Evolutionary conservation across 75 land plant genomes (phyloP), one percentile per base, ranked within the genome.

Genomic region (Picea glauca): DNA sequence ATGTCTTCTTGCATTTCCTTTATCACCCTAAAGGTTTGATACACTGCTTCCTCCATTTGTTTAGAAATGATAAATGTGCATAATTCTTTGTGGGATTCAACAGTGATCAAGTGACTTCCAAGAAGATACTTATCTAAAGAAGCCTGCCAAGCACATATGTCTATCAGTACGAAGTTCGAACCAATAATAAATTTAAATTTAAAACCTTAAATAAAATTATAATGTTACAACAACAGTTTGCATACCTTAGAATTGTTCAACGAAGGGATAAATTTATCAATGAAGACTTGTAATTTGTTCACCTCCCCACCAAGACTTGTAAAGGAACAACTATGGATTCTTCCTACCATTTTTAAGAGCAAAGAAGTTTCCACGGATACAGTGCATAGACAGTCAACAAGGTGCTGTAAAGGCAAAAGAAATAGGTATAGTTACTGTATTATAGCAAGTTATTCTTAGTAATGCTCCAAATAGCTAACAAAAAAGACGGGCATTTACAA

Each of bases 341-440:
- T 70, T 76, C 82, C 82, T 8, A 86, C 78, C 3, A 58, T 84
- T 65, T 76, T 82, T 38, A 90, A 77, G 46, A 96, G 79, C 77
- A 93, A 77, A 56, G 58, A 62, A 14, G 73, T 74, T 58, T 96
- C 94, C 4, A 77, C 59, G 58, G 79, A 72, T 61, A 80, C 77
- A 12, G 81, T 21, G 76, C 77, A 79, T 57, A 92, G 85, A 78
- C 64, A 58, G 75, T 96, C 94, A 76, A 96, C 84, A 13, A 89
- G 64, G 77, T 79, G 67, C 96, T 92, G 88, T 76, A 83, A 72
- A 56, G 64, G 21, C 50, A 56, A 33, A 77, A 23, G 56, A 80
- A 63, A 60, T 17, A 62, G 58, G 30, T 67, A 13, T 38, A 63
- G n/a, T 73, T 31, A 77, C 11, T 14, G 60, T 4, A 67, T 12